Percentiles rank a stretch among this genome's conserved stretches.
Evolutionary conservation across 768 basidiomycete species (phyloP).

Genomic region (Lactifluus volemus): DNA sequence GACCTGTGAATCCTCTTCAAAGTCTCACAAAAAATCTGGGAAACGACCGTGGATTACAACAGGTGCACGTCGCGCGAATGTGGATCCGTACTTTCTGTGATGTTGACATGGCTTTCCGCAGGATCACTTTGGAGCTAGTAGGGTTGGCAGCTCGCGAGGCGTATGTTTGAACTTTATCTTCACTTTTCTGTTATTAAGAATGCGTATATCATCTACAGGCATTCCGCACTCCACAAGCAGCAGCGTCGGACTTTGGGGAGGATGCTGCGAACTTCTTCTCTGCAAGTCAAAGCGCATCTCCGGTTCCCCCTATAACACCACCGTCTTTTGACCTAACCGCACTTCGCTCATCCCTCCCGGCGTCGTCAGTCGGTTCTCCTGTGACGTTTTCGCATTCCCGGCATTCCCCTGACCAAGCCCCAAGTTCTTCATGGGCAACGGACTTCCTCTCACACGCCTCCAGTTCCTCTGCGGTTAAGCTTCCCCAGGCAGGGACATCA

Average conservation of each 20-base stretch:
- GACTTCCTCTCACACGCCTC: conserved; percentile 45
- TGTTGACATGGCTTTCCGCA: conserved; percentile 24
- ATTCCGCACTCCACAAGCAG: conserved; percentile 19
- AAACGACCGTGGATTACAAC: conserved; percentile 68
- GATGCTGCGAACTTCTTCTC: conserved; percentile 70
- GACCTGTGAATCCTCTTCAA: conserved; percentile 77
- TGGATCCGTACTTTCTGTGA: background rate
- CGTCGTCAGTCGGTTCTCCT: conserved; percentile 4
- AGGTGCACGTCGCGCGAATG: conserved; percentile 37
- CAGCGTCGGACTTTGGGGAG: conserved; percentile 39
- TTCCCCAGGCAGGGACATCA: background rate
- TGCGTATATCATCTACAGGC: background rate
- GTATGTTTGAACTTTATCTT: conserved; percentile 30
- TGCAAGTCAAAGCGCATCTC: conserved; percentile 21
- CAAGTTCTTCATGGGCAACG: conserved; percentile 45
- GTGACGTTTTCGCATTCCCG: conserved; percentile 18
- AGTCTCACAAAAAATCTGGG: conserved; percentile 73
- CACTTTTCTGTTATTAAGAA: background rate
- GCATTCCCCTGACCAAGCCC: conserved; percentile 20
- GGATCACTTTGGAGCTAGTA: conserved; percentile 62
- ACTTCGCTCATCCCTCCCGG: conserved; percentile 42
- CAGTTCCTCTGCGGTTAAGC: background rate
- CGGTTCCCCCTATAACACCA: conserved; percentile 30
- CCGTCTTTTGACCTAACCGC: conserved; percentile 51
- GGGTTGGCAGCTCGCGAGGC: conserved; percentile 55